A percentile compares a stretch with the other conserved stretches of the same genome.
Evolutionary conservation across 2,329 filamentous ascomycete genomes (phyloP).

Genomic region (Nothophaeocryptopus gaeumannii): DNA sequence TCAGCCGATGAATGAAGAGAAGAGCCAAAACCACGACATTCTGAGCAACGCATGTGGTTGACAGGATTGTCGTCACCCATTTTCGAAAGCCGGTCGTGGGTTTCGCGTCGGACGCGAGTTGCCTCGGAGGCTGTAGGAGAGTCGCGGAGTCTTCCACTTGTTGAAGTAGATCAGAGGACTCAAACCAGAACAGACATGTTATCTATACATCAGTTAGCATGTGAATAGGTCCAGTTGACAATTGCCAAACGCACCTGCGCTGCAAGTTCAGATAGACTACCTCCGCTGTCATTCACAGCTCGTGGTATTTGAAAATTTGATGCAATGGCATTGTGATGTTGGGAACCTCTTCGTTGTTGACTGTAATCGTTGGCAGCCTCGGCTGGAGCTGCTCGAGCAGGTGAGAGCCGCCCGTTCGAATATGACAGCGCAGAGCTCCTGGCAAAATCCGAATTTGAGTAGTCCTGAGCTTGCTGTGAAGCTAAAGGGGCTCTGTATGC

Average conservation of each 20-base stretch:
- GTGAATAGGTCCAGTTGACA: not conserved
- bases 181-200: conserved; percentile 97
- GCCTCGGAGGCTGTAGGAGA: conserved; percentile 37
- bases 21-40: conserved; percentile 90
- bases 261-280: conserved; percentile 77
- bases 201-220: conserved; percentile 55
- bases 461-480: conserved; percentile 20
- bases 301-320: conserved; percentile 66
- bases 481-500: conserved; percentile 24
- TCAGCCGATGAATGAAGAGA: conserved; percentile 88
- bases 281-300: conserved; percentile 71
- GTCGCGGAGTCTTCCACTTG: conserved; percentile 60
- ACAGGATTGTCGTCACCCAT: conserved; percentile 88
- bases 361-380: conserved; percentile 11
- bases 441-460: conserved; percentile 7
- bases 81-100: conserved; percentile 80
- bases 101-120: conserved; percentile 68
- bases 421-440: conserved; percentile 14
- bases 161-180: conserved; percentile 75
- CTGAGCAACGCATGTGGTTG: conserved; percentile 92
- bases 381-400: conserved; percentile 16
- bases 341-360: conserved; percentile 25
- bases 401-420: conserved; percentile 23
- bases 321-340: conserved; percentile 40
- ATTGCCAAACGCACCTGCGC: conserved; percentile 61